Conservation (phyloP, 2,329 filamentous ascomycete species). For the Trichoderma oligosporum region DNA sequence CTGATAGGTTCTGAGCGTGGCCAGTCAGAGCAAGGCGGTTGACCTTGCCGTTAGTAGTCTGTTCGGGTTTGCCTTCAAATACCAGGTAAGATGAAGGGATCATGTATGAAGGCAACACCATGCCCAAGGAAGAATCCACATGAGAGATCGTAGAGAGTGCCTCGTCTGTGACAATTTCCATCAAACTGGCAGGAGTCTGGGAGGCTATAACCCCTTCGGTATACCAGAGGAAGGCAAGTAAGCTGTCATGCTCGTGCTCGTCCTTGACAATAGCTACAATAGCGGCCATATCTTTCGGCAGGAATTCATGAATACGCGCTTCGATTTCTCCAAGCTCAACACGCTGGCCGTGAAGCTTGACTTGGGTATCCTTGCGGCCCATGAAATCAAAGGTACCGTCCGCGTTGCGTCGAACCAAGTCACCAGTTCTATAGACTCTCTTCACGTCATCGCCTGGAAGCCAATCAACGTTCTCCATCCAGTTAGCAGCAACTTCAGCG, state of each 20-base stretch:
- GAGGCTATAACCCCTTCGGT: neutral
- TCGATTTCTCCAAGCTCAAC: slow-evolving; percentile 20
- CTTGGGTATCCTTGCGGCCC: slow-evolving; percentile 17
- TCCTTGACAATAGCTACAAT: slow-evolving; percentile 18
- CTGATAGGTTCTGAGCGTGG: slow-evolving; percentile 4
- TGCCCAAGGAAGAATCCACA: slow-evolving; percentile 13
- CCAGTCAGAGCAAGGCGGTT: slow-evolving; percentile 9
- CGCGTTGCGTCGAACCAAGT: slow-evolving; percentile 18
- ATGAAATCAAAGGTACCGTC: slow-evolving; percentile 19
- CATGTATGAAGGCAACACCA: slow-evolving; percentile 21
- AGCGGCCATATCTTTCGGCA: slow-evolving; percentile 11
- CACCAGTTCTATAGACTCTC: slow-evolving; percentile 16
- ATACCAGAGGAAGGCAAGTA: slow-evolving; percentile 20
- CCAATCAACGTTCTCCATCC: slow-evolving; percentile 19
- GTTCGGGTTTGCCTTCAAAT: slow-evolving; percentile 17
- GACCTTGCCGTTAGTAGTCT: slow-evolving; percentile 19
- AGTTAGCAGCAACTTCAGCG: slow-evolving; percentile 21
- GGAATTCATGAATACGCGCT: slow-evolving; percentile 9
- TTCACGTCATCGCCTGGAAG: neutral
- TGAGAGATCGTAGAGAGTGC: slow-evolving; percentile 8
- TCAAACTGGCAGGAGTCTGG: neutral
- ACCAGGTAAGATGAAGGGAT: slow-evolving; percentile 20
- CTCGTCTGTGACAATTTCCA: slow-evolving; percentile 10
- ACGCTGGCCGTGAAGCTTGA: slow-evolving; percentile 19
- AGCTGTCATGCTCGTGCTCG: slow-evolving; percentile 4